These are phyloP conservation scores for Murraya paniculata DNA, from an alignment of 345 rosid species.

Conservation along the genomic window DNA sequence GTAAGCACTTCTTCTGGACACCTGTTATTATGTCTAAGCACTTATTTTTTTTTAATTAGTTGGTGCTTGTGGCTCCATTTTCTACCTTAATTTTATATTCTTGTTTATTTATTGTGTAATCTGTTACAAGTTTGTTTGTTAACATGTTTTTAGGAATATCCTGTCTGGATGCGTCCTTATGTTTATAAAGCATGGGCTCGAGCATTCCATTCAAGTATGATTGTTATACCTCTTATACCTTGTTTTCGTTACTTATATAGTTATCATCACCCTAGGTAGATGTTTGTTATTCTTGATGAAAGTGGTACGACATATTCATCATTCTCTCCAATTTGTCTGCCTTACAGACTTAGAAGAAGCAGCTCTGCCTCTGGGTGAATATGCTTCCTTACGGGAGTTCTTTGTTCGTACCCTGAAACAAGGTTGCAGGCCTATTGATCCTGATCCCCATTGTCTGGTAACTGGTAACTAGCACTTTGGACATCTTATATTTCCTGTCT, in stretches of 20 bases:
- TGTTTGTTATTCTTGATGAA: neutral
- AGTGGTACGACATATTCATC: neutral
- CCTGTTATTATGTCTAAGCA: neutral
- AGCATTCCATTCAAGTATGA: conserved; percentile 88
- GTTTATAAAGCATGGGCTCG: conserved; percentile 91
- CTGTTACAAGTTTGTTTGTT: conserved; percentile 18
- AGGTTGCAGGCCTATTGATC: conserved; percentile 86
- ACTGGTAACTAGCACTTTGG: conserved; percentile 64
- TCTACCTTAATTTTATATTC: neutral
- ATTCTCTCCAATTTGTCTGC: conserved; percentile 15
- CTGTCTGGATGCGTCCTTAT: conserved; percentile 76
- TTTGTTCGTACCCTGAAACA: conserved; percentile 82
- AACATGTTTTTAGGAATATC: conserved; percentile 60
- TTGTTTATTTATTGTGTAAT: neutral
- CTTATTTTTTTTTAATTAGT: neutral
- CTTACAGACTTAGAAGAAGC: conserved; percentile 82
- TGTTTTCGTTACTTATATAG: neutral
- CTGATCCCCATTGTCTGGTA: conserved; percentile 91
- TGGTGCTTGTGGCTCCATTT: neutral
- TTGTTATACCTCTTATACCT: conserved; percentile 12
- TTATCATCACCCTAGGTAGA: neutral
- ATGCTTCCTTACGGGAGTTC: conserved; percentile 78
- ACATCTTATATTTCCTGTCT: conserved; percentile 22
- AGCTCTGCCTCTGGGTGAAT: conserved; percentile 79
- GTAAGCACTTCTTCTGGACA: conserved; percentile 35